Evolutionary conservation across 768 basidiomycete genomes (phyloP), one percentile per base, ranked within the genome.

Genomic region (Megacollybia marginata): DNA sequence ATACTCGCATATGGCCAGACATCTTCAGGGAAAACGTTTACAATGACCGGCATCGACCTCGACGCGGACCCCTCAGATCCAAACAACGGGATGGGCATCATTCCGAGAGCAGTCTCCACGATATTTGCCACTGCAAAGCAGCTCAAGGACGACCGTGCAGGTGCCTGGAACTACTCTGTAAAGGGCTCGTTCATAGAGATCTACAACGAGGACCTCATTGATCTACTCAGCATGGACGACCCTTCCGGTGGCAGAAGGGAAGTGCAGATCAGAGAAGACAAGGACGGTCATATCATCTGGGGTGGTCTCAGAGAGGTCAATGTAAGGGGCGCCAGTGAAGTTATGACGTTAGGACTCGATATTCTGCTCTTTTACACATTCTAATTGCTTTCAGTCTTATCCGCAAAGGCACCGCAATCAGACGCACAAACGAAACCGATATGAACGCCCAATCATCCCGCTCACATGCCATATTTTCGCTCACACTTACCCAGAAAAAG

Each of bases 381-480:
- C 47, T 56, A 56, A 55, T 61, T 53, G 34, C 51, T 47, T 33
- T 2, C 64, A 92, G 90, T 62, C 79, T 93, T 48, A 81, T 99
- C 49, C 85, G 87, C 54, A 83, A 89, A 56, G 96, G 96, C 16
- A 87, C 92, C 8, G 79, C 89, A 13, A 87, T 95, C 40, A 79
- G 96, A 31, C 83, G 94, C 49, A 98, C 96, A 9, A 94, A 95
- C 54, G 91, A 94, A 65, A 99, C 96, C 32, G 91, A 92, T 62
- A 97, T 98, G 95, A 99, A 99, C 64, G 92, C 95, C 20, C 92
- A 96, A 65, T 93, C 90, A 1, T 97, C 95, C 36, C 87, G 96
- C 51, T 96, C 92, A 28, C 96, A 99, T 77, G 96, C 96, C 54
- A 98, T 99, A 66, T 98, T 99, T 69, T 97, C 95, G 35, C 74